Conservation (phyloP, 768 basidiomycete species). For the Tulasnella calospora region DNA sequence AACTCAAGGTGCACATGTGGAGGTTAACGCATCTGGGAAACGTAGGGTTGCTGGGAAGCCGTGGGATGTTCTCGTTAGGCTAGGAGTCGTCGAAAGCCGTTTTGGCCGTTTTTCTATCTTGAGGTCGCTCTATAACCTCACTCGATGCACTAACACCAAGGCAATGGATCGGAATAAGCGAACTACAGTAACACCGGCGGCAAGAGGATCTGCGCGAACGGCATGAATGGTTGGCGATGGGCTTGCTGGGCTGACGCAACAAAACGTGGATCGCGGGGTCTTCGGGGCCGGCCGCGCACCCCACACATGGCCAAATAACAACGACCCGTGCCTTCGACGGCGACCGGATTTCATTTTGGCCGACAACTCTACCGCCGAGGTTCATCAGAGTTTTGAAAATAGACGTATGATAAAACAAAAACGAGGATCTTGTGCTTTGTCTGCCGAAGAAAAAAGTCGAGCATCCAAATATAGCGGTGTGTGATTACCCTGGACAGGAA, state of each 20-base stretch:
- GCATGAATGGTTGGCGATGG: background rate
- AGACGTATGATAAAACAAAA: too few relatives aligned
- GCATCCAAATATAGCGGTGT: background rate
- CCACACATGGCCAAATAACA: background rate
- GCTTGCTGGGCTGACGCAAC: background rate
- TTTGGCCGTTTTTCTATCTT: background rate
- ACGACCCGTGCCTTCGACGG: background rate
- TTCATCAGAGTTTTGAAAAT: too few relatives aligned
- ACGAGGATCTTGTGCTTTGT: background rate
- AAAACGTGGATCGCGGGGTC: background rate
- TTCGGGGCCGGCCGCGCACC: background rate
- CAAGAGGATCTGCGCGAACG: background rate
- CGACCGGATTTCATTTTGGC: background rate
- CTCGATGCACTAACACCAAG: background rate
- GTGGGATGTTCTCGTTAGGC: too few relatives aligned
- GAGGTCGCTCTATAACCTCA: background rate
- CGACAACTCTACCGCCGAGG: too few relatives aligned
- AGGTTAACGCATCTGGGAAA: background rate
- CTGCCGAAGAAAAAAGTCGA: background rate
- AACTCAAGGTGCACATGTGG: background rate
- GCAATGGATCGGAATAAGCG: background rate
- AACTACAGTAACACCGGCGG: background rate
- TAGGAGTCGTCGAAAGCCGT: too few relatives aligned
- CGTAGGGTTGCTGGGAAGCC: background rate
- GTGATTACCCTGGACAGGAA: background rate